phyloP scores from a whole-genome alignment of 2,329 filamentous ascomycete species.

The Coniella lustricola region DNA sequence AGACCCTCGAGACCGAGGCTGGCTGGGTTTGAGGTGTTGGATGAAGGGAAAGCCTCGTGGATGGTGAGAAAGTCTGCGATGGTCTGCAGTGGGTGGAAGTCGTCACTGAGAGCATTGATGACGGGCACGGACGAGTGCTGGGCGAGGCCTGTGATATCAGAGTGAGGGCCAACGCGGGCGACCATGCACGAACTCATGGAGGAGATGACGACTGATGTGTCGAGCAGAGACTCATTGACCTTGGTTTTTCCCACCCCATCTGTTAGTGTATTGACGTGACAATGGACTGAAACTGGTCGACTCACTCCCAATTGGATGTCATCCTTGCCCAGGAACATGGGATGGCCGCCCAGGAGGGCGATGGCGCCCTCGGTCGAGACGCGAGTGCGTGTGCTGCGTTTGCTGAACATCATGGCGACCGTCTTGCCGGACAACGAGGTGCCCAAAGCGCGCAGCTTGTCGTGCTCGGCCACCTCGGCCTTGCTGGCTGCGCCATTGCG shows the following conservation, averaged over 20 bases:
- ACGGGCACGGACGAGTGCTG: constrained; percentile 70
- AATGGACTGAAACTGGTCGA: too few relatives aligned
- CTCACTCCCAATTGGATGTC: constrained; percentile 79
- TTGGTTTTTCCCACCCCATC: too few relatives aligned
- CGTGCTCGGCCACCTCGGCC: constrained; percentile 63
- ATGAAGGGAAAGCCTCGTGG: constrained; percentile 62
- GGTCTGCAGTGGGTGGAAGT: constrained; percentile 89
- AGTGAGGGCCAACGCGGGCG: constrained; percentile 69
- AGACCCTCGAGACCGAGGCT: constrained; percentile 67
- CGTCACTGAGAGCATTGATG: constrained; percentile 81
- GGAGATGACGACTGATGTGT: constrained; percentile 88
- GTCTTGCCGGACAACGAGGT: constrained; percentile 66
- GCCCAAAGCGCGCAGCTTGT: constrained; percentile 51
- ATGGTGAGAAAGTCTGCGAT: constrained; percentile 93
- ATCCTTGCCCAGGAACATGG: constrained; percentile 93
- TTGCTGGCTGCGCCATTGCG: constrained; percentile 77
- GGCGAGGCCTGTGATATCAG: constrained; percentile 65
- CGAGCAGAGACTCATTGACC: constrained; percentile 89
- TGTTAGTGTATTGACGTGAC: constrained; percentile 27
- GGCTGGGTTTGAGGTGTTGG: constrained; percentile 27
- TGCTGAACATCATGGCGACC: constrained; percentile 94
- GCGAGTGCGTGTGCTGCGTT: constrained; percentile 86
- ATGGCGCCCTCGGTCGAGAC: constrained; percentile 91
- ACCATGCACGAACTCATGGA: constrained; percentile 84
- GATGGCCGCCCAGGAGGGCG: constrained; percentile 78